These are phyloP conservation scores for Capsicum rhomboideum DNA, from an alignment of 257 asterid genomes.

Conservation along the genomic window DNA sequence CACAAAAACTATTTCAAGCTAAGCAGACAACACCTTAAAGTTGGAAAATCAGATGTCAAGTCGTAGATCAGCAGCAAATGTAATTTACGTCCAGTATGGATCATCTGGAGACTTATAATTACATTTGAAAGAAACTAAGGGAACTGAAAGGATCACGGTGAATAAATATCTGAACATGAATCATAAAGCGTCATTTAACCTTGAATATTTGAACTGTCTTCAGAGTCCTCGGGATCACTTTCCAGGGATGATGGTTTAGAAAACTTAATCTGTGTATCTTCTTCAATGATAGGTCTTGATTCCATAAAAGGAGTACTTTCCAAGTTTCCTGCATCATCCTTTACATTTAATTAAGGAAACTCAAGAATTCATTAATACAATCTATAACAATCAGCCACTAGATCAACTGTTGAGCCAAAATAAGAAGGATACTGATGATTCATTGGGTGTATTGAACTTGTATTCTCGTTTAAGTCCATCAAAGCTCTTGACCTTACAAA, in stretches of 20 bases:
- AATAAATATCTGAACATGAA: not conserved
- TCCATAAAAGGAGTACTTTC: slow-evolving; percentile 28
- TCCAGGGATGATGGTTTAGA: slow-evolving; percentile 34
- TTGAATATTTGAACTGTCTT: slow-evolving; percentile 37
- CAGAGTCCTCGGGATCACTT: slow-evolving; percentile 40
- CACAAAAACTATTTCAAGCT: not conserved
- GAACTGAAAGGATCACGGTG: not conserved
- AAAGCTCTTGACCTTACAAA: slow-evolving; percentile 41
- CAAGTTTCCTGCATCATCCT: slow-evolving; percentile 37
- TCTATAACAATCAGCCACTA: slow-evolving; percentile 1
- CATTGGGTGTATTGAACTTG: slow-evolving; percentile 27
- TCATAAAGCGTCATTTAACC: slow-evolving; percentile 27
- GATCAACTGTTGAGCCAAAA: not conserved
- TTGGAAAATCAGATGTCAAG: not conserved
- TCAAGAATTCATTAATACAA: slow-evolving; percentile 10
- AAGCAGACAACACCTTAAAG: not conserved
- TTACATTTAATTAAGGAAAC: slow-evolving; percentile 31
- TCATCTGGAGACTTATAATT: not conserved
- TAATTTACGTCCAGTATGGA: not conserved
- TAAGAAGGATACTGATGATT: slow-evolving; percentile 55
- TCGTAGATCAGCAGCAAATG: not conserved
- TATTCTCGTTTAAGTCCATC: slow-evolving; percentile 28
- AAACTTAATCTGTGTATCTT: slow-evolving; percentile 30
- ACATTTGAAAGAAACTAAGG: not conserved
- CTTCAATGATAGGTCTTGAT: slow-evolving; percentile 30